These are phyloP conservation scores for Alternaria gaisen DNA, from an alignment of 2,329 filamentous ascomycete genomes.

Conservation along the genomic window DNA sequence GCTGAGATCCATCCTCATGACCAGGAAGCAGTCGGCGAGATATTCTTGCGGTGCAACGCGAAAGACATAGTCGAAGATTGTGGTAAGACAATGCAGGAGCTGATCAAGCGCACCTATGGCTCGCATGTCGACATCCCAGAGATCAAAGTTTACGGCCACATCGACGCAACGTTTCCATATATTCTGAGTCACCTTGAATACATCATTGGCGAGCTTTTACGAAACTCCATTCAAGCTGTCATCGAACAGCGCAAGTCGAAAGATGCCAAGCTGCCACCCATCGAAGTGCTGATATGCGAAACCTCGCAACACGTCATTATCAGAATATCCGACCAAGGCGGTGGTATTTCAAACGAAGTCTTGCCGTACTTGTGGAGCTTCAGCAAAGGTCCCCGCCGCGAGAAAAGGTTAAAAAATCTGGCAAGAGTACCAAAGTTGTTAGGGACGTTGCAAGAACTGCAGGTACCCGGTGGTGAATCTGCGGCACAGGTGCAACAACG, in stretches of 20 bases:
- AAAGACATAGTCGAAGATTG: slow-evolving; percentile 88
- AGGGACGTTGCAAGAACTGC: slow-evolving; percentile 89
- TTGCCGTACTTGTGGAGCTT: slow-evolving; percentile 96
- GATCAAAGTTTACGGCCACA: slow-evolving; percentile 83
- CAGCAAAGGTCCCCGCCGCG: slow-evolving; percentile 85
- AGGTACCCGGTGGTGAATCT: slow-evolving; percentile 47
- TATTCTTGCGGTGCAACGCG: slow-evolving; percentile 92
- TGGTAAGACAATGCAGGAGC: slow-evolving; percentile 75
- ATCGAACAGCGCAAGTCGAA: slow-evolving; percentile 73
- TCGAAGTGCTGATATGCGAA: slow-evolving; percentile 94
- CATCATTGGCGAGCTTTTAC: slow-evolving; percentile 91
- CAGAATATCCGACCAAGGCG: slow-evolving; percentile 92
- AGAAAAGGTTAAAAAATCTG: slow-evolving; percentile 83
- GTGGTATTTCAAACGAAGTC: slow-evolving; percentile 85
- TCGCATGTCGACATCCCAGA: slow-evolving; percentile 76
- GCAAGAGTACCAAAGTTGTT: slow-evolving; percentile 88
- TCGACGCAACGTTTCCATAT: slow-evolving; percentile 92
- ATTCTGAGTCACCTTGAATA: slow-evolving; percentile 97
- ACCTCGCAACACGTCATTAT: slow-evolving; percentile 95
- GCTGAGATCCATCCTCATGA: slow-evolving; percentile 67
- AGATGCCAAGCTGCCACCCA: slow-evolving; percentile 72
- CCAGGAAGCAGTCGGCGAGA: slow-evolving; percentile 90
- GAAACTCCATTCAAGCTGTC: slow-evolving; percentile 93
- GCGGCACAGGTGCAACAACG: slow-evolving; percentile 27
- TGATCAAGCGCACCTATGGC: slow-evolving; percentile 79